Percentiles rank a stretch among this genome's conserved stretches.
Evolutionary conservation across 1,284 basidiomycete species (phyloP).

Genomic region (Serendipita sp.): DNA sequence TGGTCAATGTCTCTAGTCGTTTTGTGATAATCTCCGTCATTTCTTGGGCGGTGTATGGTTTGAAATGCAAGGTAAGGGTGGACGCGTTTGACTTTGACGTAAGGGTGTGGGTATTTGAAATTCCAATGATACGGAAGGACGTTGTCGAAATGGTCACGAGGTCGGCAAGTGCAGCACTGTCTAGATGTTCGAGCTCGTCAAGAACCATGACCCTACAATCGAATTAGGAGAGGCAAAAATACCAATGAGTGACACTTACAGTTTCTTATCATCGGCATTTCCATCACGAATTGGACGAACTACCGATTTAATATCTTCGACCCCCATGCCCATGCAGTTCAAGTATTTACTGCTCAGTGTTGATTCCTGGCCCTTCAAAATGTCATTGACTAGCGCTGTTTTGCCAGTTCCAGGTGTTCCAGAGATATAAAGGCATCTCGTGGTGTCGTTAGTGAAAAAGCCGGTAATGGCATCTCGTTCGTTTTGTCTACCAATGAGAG

Average conservation of each 20-base stretch:
- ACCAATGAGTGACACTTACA: conserved; percentile 21
- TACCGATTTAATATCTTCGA: conserved; percentile 15
- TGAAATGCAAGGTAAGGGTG: conserved; percentile 57
- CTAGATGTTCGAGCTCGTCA: conserved; percentile 67
- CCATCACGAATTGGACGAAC: conserved; percentile 4
- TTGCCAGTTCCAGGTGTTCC: conserved; percentile 71
- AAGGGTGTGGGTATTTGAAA: conserved; percentile 72
- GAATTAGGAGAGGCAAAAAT: conserved; percentile 12
- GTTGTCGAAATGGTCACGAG: conserved; percentile 29
- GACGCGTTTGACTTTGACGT: conserved; percentile 27
- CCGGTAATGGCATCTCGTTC: conserved; percentile 42
- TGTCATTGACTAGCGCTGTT: conserved; percentile 59
- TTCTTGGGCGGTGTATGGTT: conserved; percentile 55
- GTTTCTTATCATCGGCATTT: conserved; percentile 13
- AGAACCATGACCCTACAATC: conserved; percentile 48
- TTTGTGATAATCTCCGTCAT: conserved; percentile 49
- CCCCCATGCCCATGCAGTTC: conserved; percentile 64
- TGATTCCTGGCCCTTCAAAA: conserved; percentile 30
- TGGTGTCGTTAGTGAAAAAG: conserved; percentile 35
- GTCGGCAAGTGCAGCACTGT: conserved; percentile 48
- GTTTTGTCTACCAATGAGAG: conserved; percentile 47
- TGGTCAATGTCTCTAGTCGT: conserved; percentile 35
- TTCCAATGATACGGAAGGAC: conserved; percentile 52
- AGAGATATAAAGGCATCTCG: conserved; percentile 53
- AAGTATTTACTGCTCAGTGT: conserved; percentile 38